phyloP scores from a whole-genome alignment of 768 basidiomycete genomes.

The Boletus pseudopeckii region DNA sequence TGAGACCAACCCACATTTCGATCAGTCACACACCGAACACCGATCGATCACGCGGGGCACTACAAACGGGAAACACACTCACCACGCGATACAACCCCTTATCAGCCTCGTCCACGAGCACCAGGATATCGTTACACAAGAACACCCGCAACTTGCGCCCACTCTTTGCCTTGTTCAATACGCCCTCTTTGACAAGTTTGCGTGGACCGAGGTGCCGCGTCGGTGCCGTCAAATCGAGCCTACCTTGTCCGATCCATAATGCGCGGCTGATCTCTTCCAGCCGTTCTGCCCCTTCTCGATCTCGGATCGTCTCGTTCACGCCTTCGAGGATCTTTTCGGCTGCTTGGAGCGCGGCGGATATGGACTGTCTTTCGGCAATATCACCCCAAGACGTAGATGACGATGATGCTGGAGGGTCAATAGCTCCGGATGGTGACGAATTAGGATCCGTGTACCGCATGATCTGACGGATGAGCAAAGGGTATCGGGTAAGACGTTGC shows the following conservation, averaged over 20 bases:
- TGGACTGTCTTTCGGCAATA: slow-evolving; percentile 50
- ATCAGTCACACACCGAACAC: neutral
- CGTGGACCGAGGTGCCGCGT: slow-evolving; percentile 84
- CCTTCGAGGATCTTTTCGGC: slow-evolving; percentile 71
- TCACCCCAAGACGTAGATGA: slow-evolving; percentile 10
- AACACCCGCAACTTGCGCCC: slow-evolving; percentile 72
- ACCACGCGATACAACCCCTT: slow-evolving; percentile 83
- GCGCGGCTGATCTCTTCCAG: slow-evolving; percentile 70
- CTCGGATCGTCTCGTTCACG: slow-evolving; percentile 88
- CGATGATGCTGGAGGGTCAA: neutral
- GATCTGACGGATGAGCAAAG: slow-evolving; percentile 84
- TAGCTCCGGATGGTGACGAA: slow-evolving; percentile 23
- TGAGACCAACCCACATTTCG: slow-evolving; percentile 21
- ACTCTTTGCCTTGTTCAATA: slow-evolving; percentile 78
- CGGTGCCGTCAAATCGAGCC: slow-evolving; percentile 86
- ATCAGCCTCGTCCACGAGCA: slow-evolving; percentile 72
- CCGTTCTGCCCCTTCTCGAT: slow-evolving; percentile 78
- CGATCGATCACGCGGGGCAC: neutral
- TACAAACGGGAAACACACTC: slow-evolving; percentile 21
- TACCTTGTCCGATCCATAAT: slow-evolving; percentile 85
- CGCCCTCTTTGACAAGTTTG: slow-evolving; percentile 74
- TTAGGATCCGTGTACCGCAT: slow-evolving; percentile 66
- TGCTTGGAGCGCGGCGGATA: slow-evolving; percentile 53
- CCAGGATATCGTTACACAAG: slow-evolving; percentile 86
- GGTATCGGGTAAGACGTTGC: slow-evolving; percentile 96